Evolutionary conservation across 2,329 filamentous ascomycete species (phyloP), one percentile per base, ranked within the genome.

Genomic region (Botrytis fragariae): DNA sequence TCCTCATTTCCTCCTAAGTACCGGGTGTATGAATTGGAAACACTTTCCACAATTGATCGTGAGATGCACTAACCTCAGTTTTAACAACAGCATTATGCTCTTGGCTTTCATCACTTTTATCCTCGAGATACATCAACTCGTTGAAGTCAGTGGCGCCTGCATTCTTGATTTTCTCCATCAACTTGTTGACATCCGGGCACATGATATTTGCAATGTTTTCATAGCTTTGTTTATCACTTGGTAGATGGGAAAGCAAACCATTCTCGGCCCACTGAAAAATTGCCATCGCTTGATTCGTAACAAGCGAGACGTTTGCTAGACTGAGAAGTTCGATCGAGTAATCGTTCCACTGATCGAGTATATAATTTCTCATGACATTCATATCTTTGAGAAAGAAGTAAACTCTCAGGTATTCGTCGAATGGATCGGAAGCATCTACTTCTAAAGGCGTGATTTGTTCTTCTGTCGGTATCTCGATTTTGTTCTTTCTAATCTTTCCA

Each of bases 371-470:
- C 69, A 82, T 79, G 48, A 65, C 51, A 71, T 80, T 82, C 74
- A 80, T 81, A 72, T 82, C 81, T 25, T 80, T 79, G 72, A 82
- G 82, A 72, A 81, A 81, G 74, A 80, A 82, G 65, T 81, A 81
- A 35, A 82, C 74, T 68, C 82, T 76, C 78, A 82, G 80, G 74
- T 80, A 81, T 54, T 79, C 68, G 1, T 51, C 48, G 25, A 51
- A 51, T 14, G 25, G 25, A 45, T 82, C 80, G 9, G 77, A 75
- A 0, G 75, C 76, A 0, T 76, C 76, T 18, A 75, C 73, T 42
- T 76, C 73, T 12, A 25, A 51, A n/a, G 0, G 25, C 25, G 1
- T n/a, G 10, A 5, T 51, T n/a, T 51, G 22, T 51, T 51, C 48
- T 0, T 51, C 25, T 6, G 8, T 51, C 25, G 48, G 48, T n/a